phyloP scores from a whole-genome alignment of 805 yeast species.

The Metschnikowia peoriensis region DNA sequence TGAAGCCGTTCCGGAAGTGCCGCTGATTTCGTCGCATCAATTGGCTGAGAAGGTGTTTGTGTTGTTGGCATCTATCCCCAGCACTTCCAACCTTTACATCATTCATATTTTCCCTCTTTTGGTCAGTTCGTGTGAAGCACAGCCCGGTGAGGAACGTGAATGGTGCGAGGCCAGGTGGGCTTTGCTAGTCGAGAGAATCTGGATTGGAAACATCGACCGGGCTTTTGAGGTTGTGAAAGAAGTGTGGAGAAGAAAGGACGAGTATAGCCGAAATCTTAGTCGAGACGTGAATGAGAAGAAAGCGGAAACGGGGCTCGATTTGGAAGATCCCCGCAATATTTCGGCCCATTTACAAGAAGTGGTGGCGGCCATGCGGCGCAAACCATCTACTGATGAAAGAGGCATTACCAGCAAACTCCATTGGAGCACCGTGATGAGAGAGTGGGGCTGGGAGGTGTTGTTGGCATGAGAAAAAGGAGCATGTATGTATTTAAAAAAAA shows the following conservation, averaged over 20 bases:
- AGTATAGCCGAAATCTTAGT: conserved; percentile 27
- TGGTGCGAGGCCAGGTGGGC: conserved; percentile 64
- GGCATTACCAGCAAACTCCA: conserved; percentile 53
- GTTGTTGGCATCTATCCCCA: conserved; percentile 61
- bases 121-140: conserved; percentile 65
- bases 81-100: conserved; percentile 52
- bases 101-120: conserved; percentile 65
- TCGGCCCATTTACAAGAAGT: conserved; percentile 39
- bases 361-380: conserved; percentile 38
- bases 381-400: conserved; percentile 29
- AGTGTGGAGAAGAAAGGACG: conserved; percentile 66
- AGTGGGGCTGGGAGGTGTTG: conserved; percentile 75
- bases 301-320: conserved; percentile 15
- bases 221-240: conserved; percentile 69
- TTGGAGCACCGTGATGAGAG: conserved; percentile 70
- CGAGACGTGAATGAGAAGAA: conserved; percentile 12
- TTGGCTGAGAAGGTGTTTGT: conserved; percentile 60
- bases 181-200: conserved; percentile 48
- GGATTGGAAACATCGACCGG: conserved; percentile 66
- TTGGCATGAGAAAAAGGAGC: conserved; percentile 22
- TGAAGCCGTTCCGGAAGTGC: conserved; percentile 71
- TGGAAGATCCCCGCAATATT: conserved; percentile 9
- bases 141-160: conserved; percentile 53
- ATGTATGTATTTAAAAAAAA: not conserved
- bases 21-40: conserved; percentile 51